Evolutionary conservation across 2,329 filamentous ascomycete species (phyloP), one percentile per base, ranked within the genome.

Genomic region (Diaporthe eres): DNA sequence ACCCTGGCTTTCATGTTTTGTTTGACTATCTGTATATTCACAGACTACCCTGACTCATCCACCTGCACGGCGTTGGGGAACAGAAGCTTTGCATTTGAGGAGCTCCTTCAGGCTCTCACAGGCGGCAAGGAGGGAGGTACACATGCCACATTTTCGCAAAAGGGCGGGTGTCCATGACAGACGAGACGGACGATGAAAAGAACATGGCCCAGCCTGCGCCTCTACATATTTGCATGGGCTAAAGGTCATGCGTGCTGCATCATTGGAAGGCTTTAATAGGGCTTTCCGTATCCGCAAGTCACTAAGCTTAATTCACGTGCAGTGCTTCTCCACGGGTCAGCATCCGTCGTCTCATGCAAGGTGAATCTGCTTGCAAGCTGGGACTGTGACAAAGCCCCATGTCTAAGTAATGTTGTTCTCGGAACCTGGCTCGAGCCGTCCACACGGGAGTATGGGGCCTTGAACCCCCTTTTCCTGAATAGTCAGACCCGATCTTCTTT

Each of bases 61-160:
- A 55, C 65, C 65, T 73, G 71, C 71, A 51, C 39, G 71, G 71
- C 71, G 71, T 73, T 73, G 71, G 71, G 71, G 71, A 53, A 51
- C 19, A 34, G 47, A 53, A 34, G 31, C n/a, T 55, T 53, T 55
- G 57, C 53, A 53, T 37, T 63, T 72, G 47, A 49, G 44, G 19
- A 49, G 44, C 44, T 49, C 44, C 9, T 49, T 22, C 44, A 31
- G 22, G 42, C 53, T 47, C 47, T 28, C 17, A 49, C 70, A 44
- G 39, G 44, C 47, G 44, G 71, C n/a, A 42, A 39, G 57, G 51
- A 55, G 34, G 71, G 31, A 53, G 44, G 34, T 6, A 17, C 25
- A 51, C 34, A n/a, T 55, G 37, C 51, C 34, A 63, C 25, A n/a
- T 61, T 63, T 37, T 44, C 71, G 17, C 25, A n/a, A 47, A 55